Percentiles rank a stretch among this genome's conserved stretches.
These are phyloP conservation scores for Chalciporus chontae DNA, from an alignment of 768 basidiomycete species.

Conservation along the genomic window DNA sequence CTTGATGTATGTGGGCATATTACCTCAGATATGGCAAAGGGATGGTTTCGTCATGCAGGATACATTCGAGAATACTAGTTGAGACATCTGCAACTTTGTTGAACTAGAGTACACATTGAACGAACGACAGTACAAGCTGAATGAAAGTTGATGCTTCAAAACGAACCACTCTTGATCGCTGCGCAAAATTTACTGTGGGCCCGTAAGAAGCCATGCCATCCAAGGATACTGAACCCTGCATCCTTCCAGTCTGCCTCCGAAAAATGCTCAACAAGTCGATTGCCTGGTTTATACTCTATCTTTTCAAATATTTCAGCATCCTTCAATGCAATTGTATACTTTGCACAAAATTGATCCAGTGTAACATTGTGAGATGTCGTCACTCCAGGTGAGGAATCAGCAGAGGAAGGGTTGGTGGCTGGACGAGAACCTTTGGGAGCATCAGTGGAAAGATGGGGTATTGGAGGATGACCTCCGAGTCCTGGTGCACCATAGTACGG, in stretches of 20 bases:
- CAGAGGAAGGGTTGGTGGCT: background rate
- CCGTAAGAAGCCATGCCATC: background rate
- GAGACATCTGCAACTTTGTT: no score
- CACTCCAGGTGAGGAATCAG: background rate
- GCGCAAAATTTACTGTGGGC: slow-evolving; percentile 3
- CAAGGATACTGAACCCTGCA: background rate
- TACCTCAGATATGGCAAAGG: background rate
- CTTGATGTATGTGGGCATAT: background rate
- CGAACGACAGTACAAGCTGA: background rate
- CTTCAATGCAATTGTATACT: background rate
- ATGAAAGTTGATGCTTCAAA: background rate
- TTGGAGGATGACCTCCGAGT: background rate
- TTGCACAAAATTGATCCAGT: background rate
- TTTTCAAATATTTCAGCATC: background rate
- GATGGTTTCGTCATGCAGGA: slow-evolving; percentile 3
- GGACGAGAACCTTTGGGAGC: no score
- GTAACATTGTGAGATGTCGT: background rate
- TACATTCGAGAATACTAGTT: background rate
- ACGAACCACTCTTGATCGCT: background rate
- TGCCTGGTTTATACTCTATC: background rate
- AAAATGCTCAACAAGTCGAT: background rate
- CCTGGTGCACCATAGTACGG: no score
- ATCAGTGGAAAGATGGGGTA: background rate
- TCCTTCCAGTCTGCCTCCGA: background rate
- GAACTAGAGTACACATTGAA: background rate